phyloP scores from a whole-genome alignment of 2,329 filamentous ascomycete species.

The Calonectria naviculata region DNA sequence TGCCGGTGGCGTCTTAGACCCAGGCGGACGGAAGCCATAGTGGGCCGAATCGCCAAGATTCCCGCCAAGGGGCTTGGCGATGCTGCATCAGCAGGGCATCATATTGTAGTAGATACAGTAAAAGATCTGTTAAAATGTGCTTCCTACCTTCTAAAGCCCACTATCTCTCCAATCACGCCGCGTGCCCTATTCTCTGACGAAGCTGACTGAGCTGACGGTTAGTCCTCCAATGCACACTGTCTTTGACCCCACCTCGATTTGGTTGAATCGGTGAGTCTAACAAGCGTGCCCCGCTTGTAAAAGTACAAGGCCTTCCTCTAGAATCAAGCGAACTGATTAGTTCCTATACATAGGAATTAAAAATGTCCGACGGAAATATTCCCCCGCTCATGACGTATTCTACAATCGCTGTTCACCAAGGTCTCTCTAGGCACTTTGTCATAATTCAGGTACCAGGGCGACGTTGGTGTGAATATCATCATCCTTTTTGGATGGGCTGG shows the following conservation, averaged over 20 bases:
- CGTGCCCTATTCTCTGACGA: too few relatives aligned
- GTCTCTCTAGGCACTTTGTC: too few relatives aligned
- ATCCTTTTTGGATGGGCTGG: too few relatives aligned
- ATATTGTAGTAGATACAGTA: background rate
- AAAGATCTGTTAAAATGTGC: background rate
- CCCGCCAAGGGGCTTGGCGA: background rate
- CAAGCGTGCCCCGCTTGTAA: background rate
- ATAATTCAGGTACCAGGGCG: too few relatives aligned
- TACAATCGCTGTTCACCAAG: background rate
- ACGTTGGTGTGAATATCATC: too few relatives aligned
- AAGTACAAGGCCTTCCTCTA: background rate
- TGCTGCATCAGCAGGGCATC: background rate
- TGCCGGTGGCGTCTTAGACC: background rate
- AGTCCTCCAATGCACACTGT: background rate
- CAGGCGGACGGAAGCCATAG: background rate
- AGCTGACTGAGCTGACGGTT: background rate
- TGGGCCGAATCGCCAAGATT: background rate
- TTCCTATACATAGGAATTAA: background rate
- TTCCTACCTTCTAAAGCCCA: background rate
- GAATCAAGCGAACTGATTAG: background rate
- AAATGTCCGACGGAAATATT: too few relatives aligned
- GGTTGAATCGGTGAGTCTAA: background rate
- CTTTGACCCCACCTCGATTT: background rate
- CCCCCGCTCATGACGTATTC: background rate
- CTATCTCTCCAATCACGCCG: too few relatives aligned